Base-by-base conservation (phyloP, 164 flowering plant genomes). In the Kingdonia uniflora region DNA sequence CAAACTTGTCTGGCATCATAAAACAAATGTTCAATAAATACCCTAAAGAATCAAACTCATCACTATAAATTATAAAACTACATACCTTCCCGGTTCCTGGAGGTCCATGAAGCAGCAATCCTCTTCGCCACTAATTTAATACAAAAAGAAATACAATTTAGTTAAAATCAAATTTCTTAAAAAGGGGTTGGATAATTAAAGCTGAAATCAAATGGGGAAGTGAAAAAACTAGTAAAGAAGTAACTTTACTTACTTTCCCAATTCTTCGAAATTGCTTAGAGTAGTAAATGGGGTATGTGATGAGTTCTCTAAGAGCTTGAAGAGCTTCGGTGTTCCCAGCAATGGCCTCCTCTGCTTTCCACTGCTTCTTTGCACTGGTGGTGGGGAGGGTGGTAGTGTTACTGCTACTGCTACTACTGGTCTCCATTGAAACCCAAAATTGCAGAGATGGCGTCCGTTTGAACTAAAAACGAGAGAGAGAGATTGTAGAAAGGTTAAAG, bases 1-100 rank as follows among this genome's bases (percentile, higher is more conserved):
- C 79, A 92, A 78, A 80, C 97, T 88, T 54, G 97, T 92, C 99
- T 92, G 65, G 8, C 42, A 69, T 40, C 42, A 14, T 20, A 66
- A 26, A 57, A 51, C 23, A 54, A 11, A 29, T 29, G 8, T 3
- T 29, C 35, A 29, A 4, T 29, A 29, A 29, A 4, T 8, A 29
- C 4, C 8, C 35, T 29, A 29, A 29, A 29, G 4, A 29, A 29
- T 29, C 4, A 29, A 29, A 29, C 35, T 3, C 35, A 29, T 29
- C 8, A 29, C 35, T 29, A n/a, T 2, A 38, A 51, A 59, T 15
- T 38, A 1, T 2, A 2, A 53, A 40, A 22, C 2, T 19, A 12
- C 13, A 43, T 76, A 91, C 99, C 92, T 92, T 92, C 55, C 99
- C 99, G 11, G 97, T 86, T 26, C 99, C 97, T 1, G 95, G 97